Evolutionary conservation across 768 basidiomycete species (phyloP), one percentile per base, ranked within the genome.

Genomic region (Exidia glandulosa): DNA sequence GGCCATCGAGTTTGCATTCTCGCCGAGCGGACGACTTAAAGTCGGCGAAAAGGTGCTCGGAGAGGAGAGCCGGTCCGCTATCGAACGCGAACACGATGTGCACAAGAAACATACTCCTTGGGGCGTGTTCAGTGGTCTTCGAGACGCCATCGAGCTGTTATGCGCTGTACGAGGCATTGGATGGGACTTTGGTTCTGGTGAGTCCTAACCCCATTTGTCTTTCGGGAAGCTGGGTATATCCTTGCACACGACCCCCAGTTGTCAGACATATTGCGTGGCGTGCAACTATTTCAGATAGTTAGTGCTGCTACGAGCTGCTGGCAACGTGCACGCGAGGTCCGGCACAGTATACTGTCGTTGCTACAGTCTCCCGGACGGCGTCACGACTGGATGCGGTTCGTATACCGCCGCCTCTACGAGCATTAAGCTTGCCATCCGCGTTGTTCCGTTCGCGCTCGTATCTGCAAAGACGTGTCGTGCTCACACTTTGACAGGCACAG

Each of bases 21-120:
- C 78, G 7, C 72, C 69, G 57, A 78, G 85, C 47, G 89, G 88
- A 3, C 83, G 86, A 73, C 77, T 85, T 60, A 91, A 88, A 66
- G 65, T 79, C 1, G 84, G 81, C 14, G 89, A 91, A 70, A 72
- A 64, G 50, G 72, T 73, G 16, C 83, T 81, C 23, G 81, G 83
- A n/a, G 70, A 77, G 29, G 33, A 66, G 32, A 65, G 68, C 2
- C 41, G 55, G 23, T 59, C 64, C 12, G 65, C 65, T 27, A 56
- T 63, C 34, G 58, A 48, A 32, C 55, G 30, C 12, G 52, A 37
- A 25, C 32, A 33, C 13, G n/a, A 36, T 16, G 50, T 55, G 9
- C 32, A 33, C 13, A 52, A 30, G 32, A 30, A 12, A 34, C 30
- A 31, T 31, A 16, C 14, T 30, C 32, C 59, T 30, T 56, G 32